A percentile compares a stretch with the other conserved stretches of the same genome.
Conservation (phyloP, 2,329 filamentous ascomycete genomes). For the Leptodontidium sp. region DNA sequence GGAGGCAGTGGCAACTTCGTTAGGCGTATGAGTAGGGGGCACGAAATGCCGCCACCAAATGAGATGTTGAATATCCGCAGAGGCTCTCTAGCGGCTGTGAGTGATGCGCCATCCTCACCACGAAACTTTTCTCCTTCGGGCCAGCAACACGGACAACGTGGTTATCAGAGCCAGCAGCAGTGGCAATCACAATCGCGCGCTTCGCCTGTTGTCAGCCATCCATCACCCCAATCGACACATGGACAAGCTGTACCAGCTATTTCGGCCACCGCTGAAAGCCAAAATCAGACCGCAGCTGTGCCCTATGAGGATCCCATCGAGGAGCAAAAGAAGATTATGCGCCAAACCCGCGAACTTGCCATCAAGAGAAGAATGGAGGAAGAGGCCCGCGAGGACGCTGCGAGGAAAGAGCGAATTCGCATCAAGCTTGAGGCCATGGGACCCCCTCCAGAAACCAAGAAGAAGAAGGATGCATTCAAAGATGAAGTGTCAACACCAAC, state of each 20-base stretch:
- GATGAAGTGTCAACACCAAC: constrained; percentile 54
- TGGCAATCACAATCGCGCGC: constrained; percentile 44
- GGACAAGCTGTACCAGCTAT: constrained; percentile 45
- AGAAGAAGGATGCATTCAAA: constrained; percentile 60
- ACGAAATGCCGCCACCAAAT: constrained; percentile 45
- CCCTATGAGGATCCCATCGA: constrained; percentile 63
- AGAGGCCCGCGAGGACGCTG: constrained; percentile 77
- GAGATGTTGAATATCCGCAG: constrained; percentile 55
- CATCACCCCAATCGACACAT: constrained; percentile 45
- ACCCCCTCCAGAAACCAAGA: constrained; percentile 67
- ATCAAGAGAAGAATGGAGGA: constrained; percentile 73
- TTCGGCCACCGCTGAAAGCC: constrained; percentile 48
- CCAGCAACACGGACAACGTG: constrained; percentile 42
- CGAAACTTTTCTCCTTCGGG: constrained; percentile 48
- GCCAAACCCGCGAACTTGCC: constrained; percentile 72
- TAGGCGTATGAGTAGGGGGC: constrained; percentile 46
- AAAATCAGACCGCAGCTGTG: constrained; percentile 43
- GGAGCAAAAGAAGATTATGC: constrained; percentile 76
- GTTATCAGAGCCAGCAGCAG: constrained; percentile 48
- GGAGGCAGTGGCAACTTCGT: constrained; percentile 79
- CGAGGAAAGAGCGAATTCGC: constrained; percentile 72
- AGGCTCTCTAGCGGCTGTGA: constrained; percentile 58
- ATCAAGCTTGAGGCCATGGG: constrained; percentile 77
- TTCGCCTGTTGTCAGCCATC: constrained; percentile 47
- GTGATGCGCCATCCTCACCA: constrained; percentile 60